Percentiles rank a stretch among this genome's conserved stretches.
Conservation (phyloP, 768 basidiomycete genomes). For the Collybia nuda region DNA sequence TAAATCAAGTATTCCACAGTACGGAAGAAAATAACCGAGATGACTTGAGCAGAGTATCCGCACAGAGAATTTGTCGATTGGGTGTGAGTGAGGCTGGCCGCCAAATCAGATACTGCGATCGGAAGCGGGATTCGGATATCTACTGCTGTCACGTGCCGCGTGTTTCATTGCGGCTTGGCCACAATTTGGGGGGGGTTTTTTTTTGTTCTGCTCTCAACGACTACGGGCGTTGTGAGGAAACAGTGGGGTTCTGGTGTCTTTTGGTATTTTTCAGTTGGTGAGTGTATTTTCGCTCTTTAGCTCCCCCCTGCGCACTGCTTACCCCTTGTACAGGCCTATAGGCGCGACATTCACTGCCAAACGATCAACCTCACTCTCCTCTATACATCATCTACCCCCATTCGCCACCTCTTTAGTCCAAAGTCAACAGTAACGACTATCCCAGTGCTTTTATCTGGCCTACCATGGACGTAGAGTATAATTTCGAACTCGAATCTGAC, state of each 20-base stretch:
- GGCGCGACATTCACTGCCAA: not conserved
- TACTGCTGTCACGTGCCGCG: not conserved
- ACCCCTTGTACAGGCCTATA: not conserved
- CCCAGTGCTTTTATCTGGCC: not conserved
- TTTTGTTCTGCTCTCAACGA: not conserved
- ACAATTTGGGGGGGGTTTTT: not conserved
- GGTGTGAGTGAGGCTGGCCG: too few relatives aligned
- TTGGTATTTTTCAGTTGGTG: not conserved
- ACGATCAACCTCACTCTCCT: not conserved
- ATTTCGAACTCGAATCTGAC: conserved; percentile 16
- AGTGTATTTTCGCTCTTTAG: not conserved
- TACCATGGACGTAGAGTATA: not conserved
- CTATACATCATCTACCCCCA: not conserved
- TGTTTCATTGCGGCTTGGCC: conserved; percentile 1
- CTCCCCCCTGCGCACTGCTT: not conserved
- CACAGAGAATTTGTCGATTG: too few relatives aligned
- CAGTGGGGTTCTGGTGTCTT: not conserved
- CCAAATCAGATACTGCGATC: too few relatives aligned
- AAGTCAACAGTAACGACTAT: not conserved
- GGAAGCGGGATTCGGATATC: too few relatives aligned
- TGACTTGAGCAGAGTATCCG: too few relatives aligned
- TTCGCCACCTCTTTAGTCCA: not conserved
- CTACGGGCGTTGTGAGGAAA: conserved; percentile 2
- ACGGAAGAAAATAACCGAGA: too few relatives aligned
- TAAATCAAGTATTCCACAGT: too few relatives aligned